phyloP scores from a whole-genome alignment of 768 basidiomycete species.

The Pleurotus ostreatus region DNA sequence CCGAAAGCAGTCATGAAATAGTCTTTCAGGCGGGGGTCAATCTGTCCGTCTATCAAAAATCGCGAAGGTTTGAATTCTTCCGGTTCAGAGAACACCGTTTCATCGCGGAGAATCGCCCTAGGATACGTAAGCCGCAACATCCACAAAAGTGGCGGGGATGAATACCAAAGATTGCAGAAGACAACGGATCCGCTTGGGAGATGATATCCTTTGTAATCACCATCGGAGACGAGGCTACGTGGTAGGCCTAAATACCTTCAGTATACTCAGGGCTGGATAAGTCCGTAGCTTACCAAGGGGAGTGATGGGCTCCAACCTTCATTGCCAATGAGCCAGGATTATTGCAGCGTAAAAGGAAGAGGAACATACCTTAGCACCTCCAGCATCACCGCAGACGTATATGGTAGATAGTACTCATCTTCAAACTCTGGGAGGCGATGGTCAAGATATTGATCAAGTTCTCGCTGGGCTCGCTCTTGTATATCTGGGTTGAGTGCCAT shows the following conservation, averaged over 20 bases:
- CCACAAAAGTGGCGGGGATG: neutral
- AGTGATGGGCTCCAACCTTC: neutral
- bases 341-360: no score
- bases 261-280: no score
- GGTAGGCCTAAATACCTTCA: neutral
- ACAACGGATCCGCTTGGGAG: neutral
- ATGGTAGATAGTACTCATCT: slow-evolving; percentile 16
- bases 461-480: slow-evolving; percentile 25
- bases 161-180: neutral
- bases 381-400: slow-evolving; percentile 19
- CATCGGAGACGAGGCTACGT: neutral
- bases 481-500: slow-evolving; percentile 11
- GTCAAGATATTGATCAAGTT: slow-evolving; percentile 21
- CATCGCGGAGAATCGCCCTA: slow-evolving; percentile 12
- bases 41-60: slow-evolving; percentile 14
- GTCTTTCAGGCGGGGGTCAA: slow-evolving; percentile 1
- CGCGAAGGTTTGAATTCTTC: slow-evolving; percentile 14
- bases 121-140: neutral
- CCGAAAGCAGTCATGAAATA: neutral
- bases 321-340: no score
- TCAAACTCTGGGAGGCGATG: slow-evolving; percentile 17
- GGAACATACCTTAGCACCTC: slow-evolving; percentile 15
- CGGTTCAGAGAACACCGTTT: slow-evolving; percentile 12
- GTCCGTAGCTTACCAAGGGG: neutral
- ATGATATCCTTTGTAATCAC: neutral